Base-by-base conservation (phyloP, 768 basidiomycete species). In the Kwoniella botswanensis region DNA sequence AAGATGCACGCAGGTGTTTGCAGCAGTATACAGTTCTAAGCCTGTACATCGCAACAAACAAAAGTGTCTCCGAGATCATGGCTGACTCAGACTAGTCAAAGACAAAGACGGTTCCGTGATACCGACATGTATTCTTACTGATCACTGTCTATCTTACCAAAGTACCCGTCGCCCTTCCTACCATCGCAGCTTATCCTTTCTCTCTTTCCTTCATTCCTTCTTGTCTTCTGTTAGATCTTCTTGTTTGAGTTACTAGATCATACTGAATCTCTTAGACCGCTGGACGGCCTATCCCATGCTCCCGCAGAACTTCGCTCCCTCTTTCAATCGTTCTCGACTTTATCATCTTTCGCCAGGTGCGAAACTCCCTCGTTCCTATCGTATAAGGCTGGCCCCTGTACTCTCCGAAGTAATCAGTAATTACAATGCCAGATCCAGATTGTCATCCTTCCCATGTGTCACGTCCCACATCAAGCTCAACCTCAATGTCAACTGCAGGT, bases 281-380 rank as follows among this genome's bases (percentile, higher is more conserved):
- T 58, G 57, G 57, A 58, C 57, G 57, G 57, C 57, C 24, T 58
- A 29, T 58, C 57, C n/a, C 57, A 58, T 58, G 57, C 57, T 58
- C 24, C 24, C 26, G 3, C 13, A 11, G 12, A n/a, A 22, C 5
- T 4, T 59, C 29, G 6, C 35, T 35, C 35, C 35, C 35, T 35
- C 35, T 35, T 7, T 41, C 57, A 41, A 42, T 59, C 15, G 2
- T 59, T 15, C 2, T 11, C 35, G n/a, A 17, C 17, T 22, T 26
- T n/a, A 9, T 4, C 24, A 26, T n/a, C 29, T 12, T 22, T 43
- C 59, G 59, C 35, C 35, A n/a, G 42, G 59, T 61, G 59, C 59
- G 41, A 55, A 24, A 7, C 5, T 52, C 21, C 50, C 50, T 17
- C 24, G 17, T 15, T 50, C 12, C 46, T 6, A 50, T 50, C 35